phyloP scores from a whole-genome alignment of 2,329 filamentous ascomycete species.

The Penicillium sp. region DNA sequence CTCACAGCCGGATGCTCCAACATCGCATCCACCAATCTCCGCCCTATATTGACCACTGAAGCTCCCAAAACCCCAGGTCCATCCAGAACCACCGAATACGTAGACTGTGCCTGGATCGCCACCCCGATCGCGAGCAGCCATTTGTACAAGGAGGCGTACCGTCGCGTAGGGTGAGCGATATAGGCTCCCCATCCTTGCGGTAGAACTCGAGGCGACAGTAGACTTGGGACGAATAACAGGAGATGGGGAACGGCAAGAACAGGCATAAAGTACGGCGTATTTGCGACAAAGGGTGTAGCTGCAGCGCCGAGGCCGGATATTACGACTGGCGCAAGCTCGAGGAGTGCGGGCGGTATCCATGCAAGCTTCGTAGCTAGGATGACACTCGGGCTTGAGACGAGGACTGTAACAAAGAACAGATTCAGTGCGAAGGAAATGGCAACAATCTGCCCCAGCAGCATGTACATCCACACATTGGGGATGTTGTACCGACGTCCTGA shows the following conservation, averaged over 20 bases:
- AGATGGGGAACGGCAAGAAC: constrained; percentile 23
- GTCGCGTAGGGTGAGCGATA: constrained; percentile 4
- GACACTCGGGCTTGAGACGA: constrained; percentile 11
- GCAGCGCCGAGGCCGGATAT: constrained; percentile 20
- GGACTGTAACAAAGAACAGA: constrained; percentile 50
- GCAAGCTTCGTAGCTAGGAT: background rate
- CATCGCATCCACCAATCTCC: constrained; percentile 51
- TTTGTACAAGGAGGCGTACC: constrained; percentile 11
- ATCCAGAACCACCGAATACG: background rate
- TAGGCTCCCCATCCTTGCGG: background rate
- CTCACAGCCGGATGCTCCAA: constrained; percentile 59
- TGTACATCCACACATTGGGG: constrained; percentile 55
- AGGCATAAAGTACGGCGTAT: constrained; percentile 23
- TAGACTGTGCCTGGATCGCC: constrained; percentile 18
- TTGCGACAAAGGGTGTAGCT: constrained; percentile 18
- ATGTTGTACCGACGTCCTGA: constrained; percentile 31
- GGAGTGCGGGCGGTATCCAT: constrained; percentile 9
- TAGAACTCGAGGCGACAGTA: no score
- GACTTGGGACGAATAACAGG: constrained; percentile 22
- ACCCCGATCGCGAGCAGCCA: constrained; percentile 37
- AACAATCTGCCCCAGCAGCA: constrained; percentile 59
- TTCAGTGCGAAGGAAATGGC: constrained; percentile 63
- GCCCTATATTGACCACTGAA: constrained; percentile 1
- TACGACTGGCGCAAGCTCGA: constrained; percentile 11
- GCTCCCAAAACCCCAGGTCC: no score